Percentiles rank a stretch among this genome's conserved stretches.
Evolutionary conservation across 2,329 filamentous ascomycete genomes (phyloP).

Genomic region (Claviceps sorghi): DNA sequence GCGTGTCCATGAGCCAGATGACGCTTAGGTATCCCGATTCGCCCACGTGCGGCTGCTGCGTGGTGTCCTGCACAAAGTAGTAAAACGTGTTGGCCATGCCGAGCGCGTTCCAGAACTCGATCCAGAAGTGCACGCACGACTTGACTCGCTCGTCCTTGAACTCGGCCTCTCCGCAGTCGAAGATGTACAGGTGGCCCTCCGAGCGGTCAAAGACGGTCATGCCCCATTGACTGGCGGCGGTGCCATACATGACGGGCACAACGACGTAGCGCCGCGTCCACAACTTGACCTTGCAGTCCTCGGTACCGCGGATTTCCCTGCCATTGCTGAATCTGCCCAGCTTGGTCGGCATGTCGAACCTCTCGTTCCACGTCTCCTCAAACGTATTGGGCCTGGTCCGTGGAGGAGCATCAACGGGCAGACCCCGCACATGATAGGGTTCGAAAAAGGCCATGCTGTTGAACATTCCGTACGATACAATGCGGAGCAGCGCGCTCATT

Average conservation of each 20-base stretch:
- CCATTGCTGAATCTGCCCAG: slow-evolving; percentile 2
- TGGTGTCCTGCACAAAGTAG: slow-evolving; percentile 8
- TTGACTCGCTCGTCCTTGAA: slow-evolving; percentile 6
- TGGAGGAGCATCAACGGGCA: not conserved
- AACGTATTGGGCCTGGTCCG: not conserved
- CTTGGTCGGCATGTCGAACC: slow-evolving; percentile 3
- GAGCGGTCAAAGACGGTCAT: slow-evolving; percentile 12
- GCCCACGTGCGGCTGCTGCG: not conserved
- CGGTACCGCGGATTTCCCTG: not conserved
- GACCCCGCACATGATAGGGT: slow-evolving; percentile 3
- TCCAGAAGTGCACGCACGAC: slow-evolving; percentile 10
- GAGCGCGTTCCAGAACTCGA: slow-evolving; percentile 9
- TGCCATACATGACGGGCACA: slow-evolving; percentile 6
- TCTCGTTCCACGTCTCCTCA: slow-evolving; percentile 1
- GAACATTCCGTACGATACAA: slow-evolving; percentile 10
- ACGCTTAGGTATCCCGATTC: slow-evolving; percentile 8
- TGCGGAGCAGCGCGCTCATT: slow-evolving; percentile 7
- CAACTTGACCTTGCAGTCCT: slow-evolving; percentile 1
- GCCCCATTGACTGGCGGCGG: slow-evolving; percentile 6
- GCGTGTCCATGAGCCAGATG: slow-evolving; percentile 9
- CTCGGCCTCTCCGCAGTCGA: slow-evolving; percentile 7
- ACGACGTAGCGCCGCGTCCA: slow-evolving; percentile 7
- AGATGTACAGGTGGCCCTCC: slow-evolving; percentile 9
- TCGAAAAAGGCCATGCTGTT: slow-evolving; percentile 6
- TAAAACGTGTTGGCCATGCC: slow-evolving; percentile 8